Base-by-base conservation (phyloP, 176 grass and related monocot genomes). In the Zoysia japonica region DNA sequence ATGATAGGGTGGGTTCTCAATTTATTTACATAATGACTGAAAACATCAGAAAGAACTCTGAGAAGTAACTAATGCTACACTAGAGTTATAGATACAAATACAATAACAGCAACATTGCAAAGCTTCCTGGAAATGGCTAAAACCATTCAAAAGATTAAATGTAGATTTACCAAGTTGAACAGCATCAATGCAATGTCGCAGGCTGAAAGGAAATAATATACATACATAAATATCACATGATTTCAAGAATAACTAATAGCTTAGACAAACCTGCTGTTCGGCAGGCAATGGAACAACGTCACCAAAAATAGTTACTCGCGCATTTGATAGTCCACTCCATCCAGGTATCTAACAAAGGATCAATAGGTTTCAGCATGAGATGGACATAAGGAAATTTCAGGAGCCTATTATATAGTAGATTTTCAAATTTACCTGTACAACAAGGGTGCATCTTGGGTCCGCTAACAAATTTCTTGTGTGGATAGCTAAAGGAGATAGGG, bases 401-500 rank as follows among this genome's bases (percentile, higher is more conserved):
- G 52, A 77, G 35, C 67, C 73, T 42, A 78, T 80, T 75, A 71
- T 51, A 66, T 60, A 53, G 8, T 66, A 35, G 9, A 72, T 42
- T 42, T 53, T 41, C 56, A 79, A 78, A 80, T 7, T 72, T 73
- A 92, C 93, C 88, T 96, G 93, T 35, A 96, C 93, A 47, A 96
- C 87, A 78, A 96, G 83, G 2, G 87, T 96, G 71, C 87, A 96
- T 84, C 85, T 96, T 73, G 90, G 87, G 63, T 96, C 87, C 9
- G 87, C 90, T 76, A 92, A 74, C 50, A 96, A 78, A 88, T 96
- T 92, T 69, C 93, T 87, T 28, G 93, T 96, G 83, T 96, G 93
- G 71, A 96, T 96, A 8, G 93, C 93, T 64, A 96, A 77, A 0
- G 90, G 90, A 50, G 93, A 96, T 46, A 96, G 80, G 62, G 90